Base-by-base conservation (phyloP, 202 grass and related monocot genomes). In the Bolboschoenoplectus hybrid region DNA sequence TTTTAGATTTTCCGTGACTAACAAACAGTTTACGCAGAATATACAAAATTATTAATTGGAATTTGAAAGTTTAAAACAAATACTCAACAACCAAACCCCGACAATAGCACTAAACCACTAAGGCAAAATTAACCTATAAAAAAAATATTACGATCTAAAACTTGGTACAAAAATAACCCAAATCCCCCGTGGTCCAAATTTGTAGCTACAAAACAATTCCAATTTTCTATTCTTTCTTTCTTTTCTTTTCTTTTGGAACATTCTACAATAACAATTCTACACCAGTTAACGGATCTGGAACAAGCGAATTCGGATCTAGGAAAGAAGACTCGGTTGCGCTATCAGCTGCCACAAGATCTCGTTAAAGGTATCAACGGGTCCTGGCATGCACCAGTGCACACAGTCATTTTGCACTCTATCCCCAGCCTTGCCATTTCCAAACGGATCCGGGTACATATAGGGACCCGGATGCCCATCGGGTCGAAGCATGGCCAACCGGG, bases 321-420 rank as follows among this genome's bases (percentile, higher is more conserved):
- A 17, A 20, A 57, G 57, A n/a, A 78, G 34, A 82, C 6, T 17
- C 12, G 13, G 13, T 70, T 74, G 43, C 73, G 79, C 71, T 20
- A 91, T 61, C 39, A 91, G 68, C 58, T 92, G 82, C 44, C 85
- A 86, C 13, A 95, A 40, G 70, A 97, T 90, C 85, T 94, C 89
- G 39, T 97, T 97, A 80, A 90, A 97, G 36, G 89, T 89, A 50
- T 97, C 94, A 6, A 93, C 67, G 3, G 87, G 63, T 11, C 94
- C 94, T 1, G 94, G 94, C 74, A 92, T 69, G 89, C 94, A 97
- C 85, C 86, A 94, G 73, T 97, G 94, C 61, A 97, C 87, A 81
- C 94, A 90, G 72, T 90, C 88, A 41, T 90, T 90, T 81, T 90
- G 85, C 47, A 90, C 85, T 62, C 81, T 70, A 41, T 80, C 85